A percentile compares a stretch with the other conserved stretches of the same genome.
phyloP scores from a whole-genome alignment of 2,329 filamentous ascomycete species.

The Sphaerostilbella broomeana region DNA sequence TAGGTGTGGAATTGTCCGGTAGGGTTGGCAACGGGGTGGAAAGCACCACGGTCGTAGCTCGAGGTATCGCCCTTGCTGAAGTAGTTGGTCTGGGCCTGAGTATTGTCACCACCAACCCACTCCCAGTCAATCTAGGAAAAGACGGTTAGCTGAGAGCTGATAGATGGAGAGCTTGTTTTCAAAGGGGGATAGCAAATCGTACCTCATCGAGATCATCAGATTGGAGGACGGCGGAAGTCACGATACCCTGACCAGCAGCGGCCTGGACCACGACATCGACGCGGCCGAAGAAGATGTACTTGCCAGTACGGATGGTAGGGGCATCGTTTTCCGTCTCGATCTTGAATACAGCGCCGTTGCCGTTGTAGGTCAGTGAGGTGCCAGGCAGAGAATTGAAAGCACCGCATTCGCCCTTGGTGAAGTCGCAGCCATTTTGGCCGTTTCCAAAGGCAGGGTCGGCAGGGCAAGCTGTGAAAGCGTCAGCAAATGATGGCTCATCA shows the following conservation, averaged over 20 bases:
- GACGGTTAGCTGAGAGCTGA: background rate
- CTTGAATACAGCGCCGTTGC: slow-evolving; percentile 49
- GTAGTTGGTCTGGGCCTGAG: slow-evolving; percentile 78
- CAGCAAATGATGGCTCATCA: no score
- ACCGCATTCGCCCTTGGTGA: slow-evolving; percentile 63
- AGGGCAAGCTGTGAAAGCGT: slow-evolving; percentile 51
- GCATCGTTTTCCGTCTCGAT: slow-evolving; percentile 62
- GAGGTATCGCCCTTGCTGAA: slow-evolving; percentile 67
- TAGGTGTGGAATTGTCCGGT: slow-evolving; percentile 54
- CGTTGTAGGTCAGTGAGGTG: slow-evolving; percentile 42
- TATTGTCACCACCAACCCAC: slow-evolving; percentile 68
- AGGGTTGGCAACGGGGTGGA: slow-evolving; percentile 51
- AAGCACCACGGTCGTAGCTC: slow-evolving; percentile 63
- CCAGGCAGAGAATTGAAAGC: slow-evolving; percentile 41
- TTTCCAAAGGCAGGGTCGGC: slow-evolving; percentile 69
- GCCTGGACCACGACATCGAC: slow-evolving; percentile 74
- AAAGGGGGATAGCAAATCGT: background rate
- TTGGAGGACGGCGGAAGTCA: slow-evolving; percentile 84
- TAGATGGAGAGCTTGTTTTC: no score
- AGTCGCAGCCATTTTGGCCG: slow-evolving; percentile 56
- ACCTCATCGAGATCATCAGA: slow-evolving; percentile 72
- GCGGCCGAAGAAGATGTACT: slow-evolving; percentile 96
- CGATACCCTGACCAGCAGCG: slow-evolving; percentile 74
- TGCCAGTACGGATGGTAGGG: slow-evolving; percentile 67
- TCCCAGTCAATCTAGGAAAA: slow-evolving; percentile 78